Percentiles rank a stretch among this genome's conserved stretches.
Evolutionary conservation across 2,329 filamentous ascomycete genomes (phyloP).

Genomic region (Alternaria panax): DNA sequence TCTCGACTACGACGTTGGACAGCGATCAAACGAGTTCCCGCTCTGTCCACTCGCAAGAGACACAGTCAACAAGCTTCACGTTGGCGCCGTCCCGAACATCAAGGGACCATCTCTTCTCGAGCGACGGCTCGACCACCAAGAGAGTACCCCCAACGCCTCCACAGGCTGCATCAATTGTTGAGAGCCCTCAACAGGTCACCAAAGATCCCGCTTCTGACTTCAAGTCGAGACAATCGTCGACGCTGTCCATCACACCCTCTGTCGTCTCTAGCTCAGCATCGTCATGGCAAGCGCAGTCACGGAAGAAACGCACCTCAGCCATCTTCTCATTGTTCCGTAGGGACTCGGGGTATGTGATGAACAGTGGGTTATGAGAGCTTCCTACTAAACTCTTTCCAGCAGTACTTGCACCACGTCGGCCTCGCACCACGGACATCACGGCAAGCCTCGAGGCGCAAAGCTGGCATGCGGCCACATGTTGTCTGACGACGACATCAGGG

Average conservation of each 20-base stretch:
- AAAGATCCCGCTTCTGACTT: slow-evolving; percentile 24
- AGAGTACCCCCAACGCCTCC: slow-evolving; percentile 24
- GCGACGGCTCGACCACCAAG: slow-evolving; percentile 28
- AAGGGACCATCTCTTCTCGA: slow-evolving; percentile 32
- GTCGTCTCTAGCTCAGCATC: slow-evolving; percentile 33
- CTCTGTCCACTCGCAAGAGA: slow-evolving; percentile 46
- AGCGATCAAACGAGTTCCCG: slow-evolving; percentile 45
- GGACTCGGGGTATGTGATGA: slow-evolving; percentile 35
- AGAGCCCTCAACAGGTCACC: slow-evolving; percentile 26
- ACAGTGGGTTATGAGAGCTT: not conserved
- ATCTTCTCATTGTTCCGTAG: slow-evolving; percentile 46
- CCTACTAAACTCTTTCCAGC: slow-evolving; percentile 23
- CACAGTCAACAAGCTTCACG: slow-evolving; percentile 46
- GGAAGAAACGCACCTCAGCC: slow-evolving; percentile 39
- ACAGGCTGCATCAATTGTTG: slow-evolving; percentile 27
- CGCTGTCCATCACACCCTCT: slow-evolving; percentile 29
- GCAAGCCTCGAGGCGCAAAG: slow-evolving; percentile 33
- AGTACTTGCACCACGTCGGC: slow-evolving; percentile 39
- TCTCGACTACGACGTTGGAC: slow-evolving; percentile 41
- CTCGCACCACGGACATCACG: slow-evolving; percentile 33
- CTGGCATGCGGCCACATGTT: slow-evolving; percentile 44
- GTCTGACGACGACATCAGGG: slow-evolving; percentile 35
- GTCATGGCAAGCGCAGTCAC: slow-evolving; percentile 21
- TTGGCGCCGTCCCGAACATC: slow-evolving; percentile 45
- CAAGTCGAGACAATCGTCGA: slow-evolving; percentile 34